A percentile compares a stretch with the other conserved stretches of the same genome.
Evolutionary conservation across 768 basidiomycete species (phyloP).

Genomic region (Agaricus sinodeliciosus): DNA sequence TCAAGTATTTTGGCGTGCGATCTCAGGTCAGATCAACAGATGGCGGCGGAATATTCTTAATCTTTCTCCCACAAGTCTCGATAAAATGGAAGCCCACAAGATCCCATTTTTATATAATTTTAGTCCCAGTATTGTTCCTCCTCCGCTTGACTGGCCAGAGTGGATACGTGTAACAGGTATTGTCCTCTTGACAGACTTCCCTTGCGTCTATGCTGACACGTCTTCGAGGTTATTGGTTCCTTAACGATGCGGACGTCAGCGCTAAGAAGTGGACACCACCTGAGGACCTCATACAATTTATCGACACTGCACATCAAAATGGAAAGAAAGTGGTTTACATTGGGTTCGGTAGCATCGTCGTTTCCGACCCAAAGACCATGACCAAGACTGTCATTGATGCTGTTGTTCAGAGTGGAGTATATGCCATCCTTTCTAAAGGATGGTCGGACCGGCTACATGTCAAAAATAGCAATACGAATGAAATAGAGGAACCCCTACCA

Average conservation of each 20-base stretch:
- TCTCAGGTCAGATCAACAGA: constrained; percentile 88
- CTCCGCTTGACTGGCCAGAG: constrained; percentile 96
- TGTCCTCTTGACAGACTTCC: constrained; percentile 1
- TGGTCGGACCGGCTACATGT: constrained; percentile 89
- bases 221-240: constrained; percentile 87
- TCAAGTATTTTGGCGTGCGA: constrained; percentile 96
- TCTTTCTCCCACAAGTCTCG: constrained; percentile 77
- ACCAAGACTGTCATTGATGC: constrained; percentile 89
- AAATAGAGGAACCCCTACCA: constrained; percentile 66
- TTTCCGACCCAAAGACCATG: constrained; percentile 90
- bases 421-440: constrained; percentile 93
- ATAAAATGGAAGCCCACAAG: constrained; percentile 96
- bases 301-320: constrained; percentile 64
- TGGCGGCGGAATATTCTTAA: constrained; percentile 79
- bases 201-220: background rate
- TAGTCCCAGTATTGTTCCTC: constrained; percentile 84
- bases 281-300: constrained; percentile 70
- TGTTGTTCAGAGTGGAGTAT: constrained; percentile 78
- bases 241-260: constrained; percentile 87
- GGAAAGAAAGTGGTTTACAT: constrained; percentile 95
- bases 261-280: constrained; percentile 89
- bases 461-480: constrained; percentile 52
- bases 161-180: constrained; percentile 92
- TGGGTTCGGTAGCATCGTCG: constrained; percentile 96
- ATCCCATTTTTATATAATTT: constrained; percentile 98